A percentile compares a stretch with the other conserved stretches of the same genome.
phyloP scores from a whole-genome alignment of 257 asterid genomes.

The Scutellaria baicalensis region DNA sequence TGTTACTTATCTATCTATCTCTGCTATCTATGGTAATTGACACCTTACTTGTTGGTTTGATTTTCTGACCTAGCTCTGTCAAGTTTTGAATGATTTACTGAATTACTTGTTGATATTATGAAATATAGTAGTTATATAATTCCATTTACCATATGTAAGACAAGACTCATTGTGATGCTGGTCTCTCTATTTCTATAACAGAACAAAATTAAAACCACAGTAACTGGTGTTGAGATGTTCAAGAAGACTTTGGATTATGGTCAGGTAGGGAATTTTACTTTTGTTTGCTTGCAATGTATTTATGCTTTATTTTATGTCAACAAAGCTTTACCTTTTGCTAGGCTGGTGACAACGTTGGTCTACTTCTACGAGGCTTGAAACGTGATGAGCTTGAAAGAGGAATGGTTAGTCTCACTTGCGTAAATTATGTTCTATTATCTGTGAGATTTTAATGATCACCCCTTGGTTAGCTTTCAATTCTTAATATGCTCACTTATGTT shows the following conservation, averaged over 20 bases:
- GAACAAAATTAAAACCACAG: slow-evolving; percentile 78
- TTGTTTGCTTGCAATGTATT: background rate
- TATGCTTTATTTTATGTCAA: background rate
- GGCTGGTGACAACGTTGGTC: slow-evolving; percentile 99
- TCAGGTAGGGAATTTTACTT: slow-evolving; percentile 44
- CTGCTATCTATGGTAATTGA: too few species aligned
- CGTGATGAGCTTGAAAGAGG: slow-evolving; percentile 90
- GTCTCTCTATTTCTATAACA: slow-evolving; percentile 25
- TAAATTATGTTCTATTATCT: background rate
- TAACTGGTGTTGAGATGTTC: slow-evolving; percentile 99
- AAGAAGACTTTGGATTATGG: slow-evolving; percentile 90
- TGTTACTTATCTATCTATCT: background rate
- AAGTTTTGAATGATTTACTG: background rate
- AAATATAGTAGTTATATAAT: background rate
- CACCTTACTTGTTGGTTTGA: background rate
- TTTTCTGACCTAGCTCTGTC: background rate
- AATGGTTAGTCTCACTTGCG: slow-evolving; percentile 51
- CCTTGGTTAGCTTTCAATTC: background rate
- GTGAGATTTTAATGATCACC: background rate
- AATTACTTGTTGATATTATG: background rate
- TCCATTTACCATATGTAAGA: background rate
- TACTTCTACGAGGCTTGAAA: slow-evolving; percentile 92
- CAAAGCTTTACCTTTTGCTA: slow-evolving; percentile 21
- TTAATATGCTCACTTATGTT: background rate
- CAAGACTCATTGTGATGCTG: background rate